Evolutionary conservation across 2,329 filamentous ascomycete species (phyloP).

Genomic region (Trichophaea hybrida): DNA sequence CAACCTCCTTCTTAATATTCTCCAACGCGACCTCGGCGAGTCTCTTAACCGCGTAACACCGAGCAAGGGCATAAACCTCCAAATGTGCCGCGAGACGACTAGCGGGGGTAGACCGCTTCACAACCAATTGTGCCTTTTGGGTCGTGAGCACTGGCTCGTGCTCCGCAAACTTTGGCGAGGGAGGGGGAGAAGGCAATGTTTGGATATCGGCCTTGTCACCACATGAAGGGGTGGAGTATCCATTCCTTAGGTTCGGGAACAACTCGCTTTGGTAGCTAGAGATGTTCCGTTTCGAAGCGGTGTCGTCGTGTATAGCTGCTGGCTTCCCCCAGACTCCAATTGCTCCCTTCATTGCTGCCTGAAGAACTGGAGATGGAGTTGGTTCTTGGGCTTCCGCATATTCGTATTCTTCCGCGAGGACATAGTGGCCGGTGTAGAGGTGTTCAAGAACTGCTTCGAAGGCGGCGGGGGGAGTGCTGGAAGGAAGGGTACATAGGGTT

Average conservation of each 20-base stretch:
- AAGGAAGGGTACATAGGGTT: neutral
- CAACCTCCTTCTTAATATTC: neutral
- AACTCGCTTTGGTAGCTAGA: slow-evolving; percentile 12
- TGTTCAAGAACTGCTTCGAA: slow-evolving; percentile 13
- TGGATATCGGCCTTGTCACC: neutral
- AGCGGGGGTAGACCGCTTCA: neutral
- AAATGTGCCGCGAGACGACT: neutral
- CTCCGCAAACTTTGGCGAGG: neutral
- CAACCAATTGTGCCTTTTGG: neutral
- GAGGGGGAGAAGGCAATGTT: neutral
- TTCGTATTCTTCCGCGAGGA: slow-evolving; percentile 5
- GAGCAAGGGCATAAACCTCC: slow-evolving; percentile 1
- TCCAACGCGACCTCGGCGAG: neutral
- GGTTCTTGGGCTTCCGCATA: slow-evolving; percentile 5
- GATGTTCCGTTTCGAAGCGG: slow-evolving; percentile 5
- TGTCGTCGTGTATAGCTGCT: slow-evolving; percentile 12
- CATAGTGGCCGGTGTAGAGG: slow-evolving; percentile 15
- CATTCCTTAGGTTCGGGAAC: slow-evolving; percentile 3
- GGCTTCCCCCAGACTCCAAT: slow-evolving; percentile 18
- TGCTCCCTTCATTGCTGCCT: slow-evolving; percentile 12
- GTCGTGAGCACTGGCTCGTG: neutral
- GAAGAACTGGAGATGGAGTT: slow-evolving; percentile 10
- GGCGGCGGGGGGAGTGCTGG: slow-evolving; percentile 6
- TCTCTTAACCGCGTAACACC: neutral
- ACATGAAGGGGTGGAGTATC: neutral